These are phyloP conservation scores for Ochromonas danica DNA, from an alignment of 108 stramenopile genomes.

Conservation along the genomic window DNA sequence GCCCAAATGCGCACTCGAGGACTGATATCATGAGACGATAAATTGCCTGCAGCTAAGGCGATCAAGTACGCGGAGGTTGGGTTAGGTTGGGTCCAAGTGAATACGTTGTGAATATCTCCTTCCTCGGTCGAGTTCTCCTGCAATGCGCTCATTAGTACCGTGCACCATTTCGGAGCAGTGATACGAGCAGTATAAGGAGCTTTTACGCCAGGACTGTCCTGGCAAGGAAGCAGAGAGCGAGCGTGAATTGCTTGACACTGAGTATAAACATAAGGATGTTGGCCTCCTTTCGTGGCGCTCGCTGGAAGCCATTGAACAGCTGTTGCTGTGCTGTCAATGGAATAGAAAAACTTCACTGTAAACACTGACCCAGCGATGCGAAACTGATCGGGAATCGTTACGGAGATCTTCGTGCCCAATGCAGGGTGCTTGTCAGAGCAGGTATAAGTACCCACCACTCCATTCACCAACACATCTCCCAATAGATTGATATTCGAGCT, in stretches of 20 bases:
- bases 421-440: constrained; percentile 41
- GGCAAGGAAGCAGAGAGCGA: constrained; percentile 86
- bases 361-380: background rate
- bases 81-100: constrained; percentile 75
- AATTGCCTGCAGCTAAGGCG: constrained; percentile 84
- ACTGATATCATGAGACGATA: constrained; percentile 70
- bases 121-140: constrained; percentile 33
- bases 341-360: constrained; percentile 69
- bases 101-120: constrained; percentile 45
- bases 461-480: constrained; percentile 40
- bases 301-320: constrained; percentile 92
- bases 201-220: constrained; percentile 49
- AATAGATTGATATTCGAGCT: constrained; percentile 45
- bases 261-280: constrained; percentile 89
- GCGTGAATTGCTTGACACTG: constrained; percentile 96
- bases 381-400: constrained; percentile 46
- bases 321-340: constrained; percentile 64
- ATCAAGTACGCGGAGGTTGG: constrained; percentile 89
- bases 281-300: constrained; percentile 82
- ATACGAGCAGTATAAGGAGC: constrained; percentile 13
- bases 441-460: constrained; percentile 50
- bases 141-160: constrained; percentile 88
- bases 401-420: background rate
- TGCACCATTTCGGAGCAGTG: constrained; percentile 31
- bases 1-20: constrained; percentile 78